phyloP scores from a whole-genome alignment of 306 rosid genomes.

The Castanea crenata region DNA sequence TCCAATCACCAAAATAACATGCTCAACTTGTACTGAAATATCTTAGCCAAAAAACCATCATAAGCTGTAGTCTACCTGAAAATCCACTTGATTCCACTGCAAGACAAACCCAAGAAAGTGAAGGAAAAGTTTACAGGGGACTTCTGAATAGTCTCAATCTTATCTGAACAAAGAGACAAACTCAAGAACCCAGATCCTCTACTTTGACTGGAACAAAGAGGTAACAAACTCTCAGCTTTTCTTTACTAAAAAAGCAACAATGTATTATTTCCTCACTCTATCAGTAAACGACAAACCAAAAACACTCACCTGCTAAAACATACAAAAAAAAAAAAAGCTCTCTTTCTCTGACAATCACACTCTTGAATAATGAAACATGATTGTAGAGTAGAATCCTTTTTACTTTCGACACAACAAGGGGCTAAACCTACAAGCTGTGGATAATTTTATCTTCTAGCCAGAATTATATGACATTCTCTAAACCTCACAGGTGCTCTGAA shows the following conservation, averaged over 20 bases:
- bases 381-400: neutral
- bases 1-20: neutral
- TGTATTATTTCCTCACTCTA: conserved; percentile 21
- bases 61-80: neutral
- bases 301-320: conserved; percentile 35
- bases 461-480: neutral
- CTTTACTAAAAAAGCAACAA: conserved; percentile 24
- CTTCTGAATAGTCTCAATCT: conserved; percentile 17
- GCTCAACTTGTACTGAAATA: conserved; percentile 11
- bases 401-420: neutral
- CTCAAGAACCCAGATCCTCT: conserved; percentile 30
- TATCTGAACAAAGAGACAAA: conserved; percentile 13
- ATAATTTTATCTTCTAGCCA: neutral
- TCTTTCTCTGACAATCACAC: conserved; percentile 40
- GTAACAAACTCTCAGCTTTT: conserved; percentile 4
- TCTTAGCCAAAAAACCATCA: conserved; percentile 8
- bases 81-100: conserved; percentile 19
- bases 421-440: conserved; percentile 6
- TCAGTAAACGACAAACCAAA: conserved; percentile 31
- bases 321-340: neutral
- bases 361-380: conserved; percentile 42
- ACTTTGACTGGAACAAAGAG: conserved; percentile 17
- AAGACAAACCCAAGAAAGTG: conserved; percentile 21
- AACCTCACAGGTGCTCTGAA: too few relatives aligned
- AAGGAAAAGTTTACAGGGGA: conserved; percentile 23